phyloP scores from a whole-genome alignment of 768 basidiomycete species.

The Polyporus arcularius region DNA sequence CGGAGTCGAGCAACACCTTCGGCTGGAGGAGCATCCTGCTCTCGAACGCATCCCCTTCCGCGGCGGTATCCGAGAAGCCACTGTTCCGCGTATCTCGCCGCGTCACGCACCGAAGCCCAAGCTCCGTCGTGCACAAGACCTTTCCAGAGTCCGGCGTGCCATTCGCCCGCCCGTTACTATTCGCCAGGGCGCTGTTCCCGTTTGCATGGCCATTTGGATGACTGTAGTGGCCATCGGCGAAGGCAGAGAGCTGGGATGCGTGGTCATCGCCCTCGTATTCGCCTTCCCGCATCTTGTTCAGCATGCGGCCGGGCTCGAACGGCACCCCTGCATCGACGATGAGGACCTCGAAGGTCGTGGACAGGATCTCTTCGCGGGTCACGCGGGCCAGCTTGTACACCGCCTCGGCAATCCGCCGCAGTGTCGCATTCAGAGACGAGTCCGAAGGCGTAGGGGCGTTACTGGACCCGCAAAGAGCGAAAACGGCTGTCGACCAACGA shows the following conservation, averaged over 20 bases:
- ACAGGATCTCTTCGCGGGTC: constrained; percentile 74
- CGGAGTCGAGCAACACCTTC: constrained; percentile 79
- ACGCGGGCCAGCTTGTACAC: constrained; percentile 65
- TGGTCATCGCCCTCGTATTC: constrained; percentile 26
- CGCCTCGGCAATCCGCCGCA: constrained; percentile 64
- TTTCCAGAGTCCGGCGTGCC: constrained; percentile 9
- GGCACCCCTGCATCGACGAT: constrained; percentile 54
- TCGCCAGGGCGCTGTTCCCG: neutral
- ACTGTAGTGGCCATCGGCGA: neutral
- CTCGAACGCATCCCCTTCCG: constrained; percentile 50
- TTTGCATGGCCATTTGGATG: neutral
- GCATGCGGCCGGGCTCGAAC: constrained; percentile 55
- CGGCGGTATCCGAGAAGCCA: constrained; percentile 22
- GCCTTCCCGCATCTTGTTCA: constrained; percentile 65
- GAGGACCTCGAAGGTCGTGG: constrained; percentile 72
- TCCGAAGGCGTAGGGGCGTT: constrained; percentile 38
- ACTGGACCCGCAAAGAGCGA: constrained; percentile 63
- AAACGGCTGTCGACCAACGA: constrained; percentile 70
- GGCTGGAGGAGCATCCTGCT: constrained; percentile 63
- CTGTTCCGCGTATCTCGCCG: constrained; percentile 35
- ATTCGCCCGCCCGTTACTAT: constrained; percentile 12
- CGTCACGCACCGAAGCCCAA: constrained; percentile 69
- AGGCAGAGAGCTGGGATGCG: constrained; percentile 28
- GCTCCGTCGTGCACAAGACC: constrained; percentile 70
- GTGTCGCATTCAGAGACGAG: constrained; percentile 54